Conservation (phyloP, 345 rosid species). For the Populus alba region DNA sequence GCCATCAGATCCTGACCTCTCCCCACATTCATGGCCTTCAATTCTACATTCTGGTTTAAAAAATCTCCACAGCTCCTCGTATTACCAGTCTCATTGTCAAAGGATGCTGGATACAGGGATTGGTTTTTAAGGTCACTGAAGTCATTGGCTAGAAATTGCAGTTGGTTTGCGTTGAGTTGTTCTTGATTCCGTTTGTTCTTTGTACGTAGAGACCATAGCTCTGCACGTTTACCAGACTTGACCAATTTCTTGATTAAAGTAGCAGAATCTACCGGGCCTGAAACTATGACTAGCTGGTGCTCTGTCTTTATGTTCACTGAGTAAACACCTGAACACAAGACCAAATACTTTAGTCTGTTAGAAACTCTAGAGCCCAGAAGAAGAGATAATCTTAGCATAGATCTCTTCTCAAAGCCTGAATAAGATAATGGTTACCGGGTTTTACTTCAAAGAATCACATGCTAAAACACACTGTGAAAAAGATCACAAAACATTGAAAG, state of each 20-base stretch:
- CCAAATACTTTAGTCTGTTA: neutral
- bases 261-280: constrained; percentile 52
- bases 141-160: constrained; percentile 13
- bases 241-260: constrained; percentile 46
- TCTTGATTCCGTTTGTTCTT: constrained; percentile 18
- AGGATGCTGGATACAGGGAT: constrained; percentile 25
- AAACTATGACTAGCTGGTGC: constrained; percentile 48
- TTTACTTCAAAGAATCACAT: no score
- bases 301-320: constrained; percentile 54
- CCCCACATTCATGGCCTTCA: neutral
- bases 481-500: no score
- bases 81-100: constrained; percentile 16
- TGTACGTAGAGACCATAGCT: constrained; percentile 38
- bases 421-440: no score
- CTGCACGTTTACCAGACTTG: constrained; percentile 60
- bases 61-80: constrained; percentile 6
- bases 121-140: constrained; percentile 10
- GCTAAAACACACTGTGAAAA: no score
- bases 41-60: constrained; percentile 11
- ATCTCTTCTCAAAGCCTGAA: no score
- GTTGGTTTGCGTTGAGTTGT: constrained; percentile 4
- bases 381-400: neutral
- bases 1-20: constrained; percentile 7
- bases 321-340: constrained; percentile 51
- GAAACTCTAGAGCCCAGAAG: no score